Evolutionary conservation across 78 protist genomes (phyloP).

Genomic region (Speleostelium caveatum): DNA sequence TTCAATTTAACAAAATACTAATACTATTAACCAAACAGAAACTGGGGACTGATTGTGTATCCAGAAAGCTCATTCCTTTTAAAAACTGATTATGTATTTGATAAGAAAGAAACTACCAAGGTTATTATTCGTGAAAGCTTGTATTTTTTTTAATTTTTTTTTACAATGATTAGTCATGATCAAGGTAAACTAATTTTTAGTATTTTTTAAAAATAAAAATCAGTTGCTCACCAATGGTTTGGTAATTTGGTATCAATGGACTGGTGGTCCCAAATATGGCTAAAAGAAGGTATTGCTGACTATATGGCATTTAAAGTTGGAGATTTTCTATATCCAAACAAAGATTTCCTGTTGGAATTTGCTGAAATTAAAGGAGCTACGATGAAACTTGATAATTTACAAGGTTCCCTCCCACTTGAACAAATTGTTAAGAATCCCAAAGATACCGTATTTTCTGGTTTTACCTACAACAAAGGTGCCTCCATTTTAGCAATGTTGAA

Average conservation of each 20-base stretch:
- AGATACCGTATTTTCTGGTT: constrained; percentile 95
- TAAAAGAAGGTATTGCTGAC: constrained; percentile 94
- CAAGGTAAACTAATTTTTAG: no score
- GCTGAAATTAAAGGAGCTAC: constrained; percentile 13
- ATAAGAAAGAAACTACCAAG: constrained; percentile 67
- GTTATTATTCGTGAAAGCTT: constrained; percentile 89
- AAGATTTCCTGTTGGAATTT: constrained; percentile 82
- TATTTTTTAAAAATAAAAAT: no score
- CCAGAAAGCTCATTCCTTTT: no score
- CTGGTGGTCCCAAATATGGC: constrained; percentile 97
- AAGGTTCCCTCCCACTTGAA: constrained; percentile 89
- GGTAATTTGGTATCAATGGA: constrained; percentile 97
- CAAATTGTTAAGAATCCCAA: constrained; percentile 62
- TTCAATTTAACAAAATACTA: no score
- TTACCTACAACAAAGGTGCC: constrained; percentile 87
- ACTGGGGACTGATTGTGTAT: no score
- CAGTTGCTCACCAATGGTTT: no score
- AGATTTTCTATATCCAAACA: constrained; percentile 89
- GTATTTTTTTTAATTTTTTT: no score
- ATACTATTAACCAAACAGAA: no score
- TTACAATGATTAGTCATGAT: no score
- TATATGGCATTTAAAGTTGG: constrained; percentile 80
- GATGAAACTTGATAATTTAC: constrained; percentile 82
- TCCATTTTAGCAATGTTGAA: constrained; percentile 90
- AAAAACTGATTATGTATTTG: constrained; percentile 14